Evolutionary conservation across 768 basidiomycete genomes (phyloP).

Genomic region (Psilocybe cubensis): DNA sequence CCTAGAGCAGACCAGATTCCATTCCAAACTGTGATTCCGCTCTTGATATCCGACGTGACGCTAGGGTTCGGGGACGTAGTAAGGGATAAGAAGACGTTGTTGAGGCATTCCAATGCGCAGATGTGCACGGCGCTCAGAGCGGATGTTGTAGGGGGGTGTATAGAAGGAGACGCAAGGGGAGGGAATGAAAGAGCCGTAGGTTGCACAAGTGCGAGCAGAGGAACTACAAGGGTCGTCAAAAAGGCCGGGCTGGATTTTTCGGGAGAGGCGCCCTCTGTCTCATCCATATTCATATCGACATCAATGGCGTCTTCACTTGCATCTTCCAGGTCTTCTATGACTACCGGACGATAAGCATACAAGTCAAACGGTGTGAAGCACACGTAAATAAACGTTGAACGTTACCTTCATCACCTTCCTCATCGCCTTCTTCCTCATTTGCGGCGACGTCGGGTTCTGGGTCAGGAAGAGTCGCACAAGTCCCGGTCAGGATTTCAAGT

Average conservation of each 20-base stretch:
- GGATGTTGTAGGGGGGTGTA: conserved; percentile 89
- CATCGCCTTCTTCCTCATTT: conserved; percentile 42
- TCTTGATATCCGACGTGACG: conserved; percentile 47
- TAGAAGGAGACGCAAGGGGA: conserved; percentile 66
- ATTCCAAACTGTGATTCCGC: conserved; percentile 63
- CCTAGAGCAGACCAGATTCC: conserved; percentile 66
- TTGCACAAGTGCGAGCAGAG: conserved; percentile 69
- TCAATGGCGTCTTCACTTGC: conserved; percentile 31
- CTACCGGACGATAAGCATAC: neutral
- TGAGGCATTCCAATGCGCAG: conserved; percentile 86
- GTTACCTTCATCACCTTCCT: conserved; percentile 29
- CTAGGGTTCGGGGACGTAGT: conserved; percentile 48
- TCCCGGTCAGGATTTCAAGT: conserved; percentile 86
- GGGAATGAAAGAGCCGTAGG: conserved; percentile 86
- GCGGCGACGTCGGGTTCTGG: conserved; percentile 49
- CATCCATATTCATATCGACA: conserved; percentile 46
- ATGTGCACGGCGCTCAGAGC: conserved; percentile 83
- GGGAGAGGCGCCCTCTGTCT: conserved; percentile 36
- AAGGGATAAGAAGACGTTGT: conserved; percentile 84
- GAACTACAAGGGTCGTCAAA: conserved; percentile 65
- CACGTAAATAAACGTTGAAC: neutral
- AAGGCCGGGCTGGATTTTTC: conserved; percentile 41
- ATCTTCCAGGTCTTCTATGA: conserved; percentile 15
- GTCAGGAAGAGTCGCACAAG: conserved; percentile 88
- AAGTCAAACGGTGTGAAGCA: neutral